Percentiles rank a stretch among this genome's conserved stretches.
Conservation (phyloP, 129 eudicot genomes). For the Sambucus nigra region DNA sequence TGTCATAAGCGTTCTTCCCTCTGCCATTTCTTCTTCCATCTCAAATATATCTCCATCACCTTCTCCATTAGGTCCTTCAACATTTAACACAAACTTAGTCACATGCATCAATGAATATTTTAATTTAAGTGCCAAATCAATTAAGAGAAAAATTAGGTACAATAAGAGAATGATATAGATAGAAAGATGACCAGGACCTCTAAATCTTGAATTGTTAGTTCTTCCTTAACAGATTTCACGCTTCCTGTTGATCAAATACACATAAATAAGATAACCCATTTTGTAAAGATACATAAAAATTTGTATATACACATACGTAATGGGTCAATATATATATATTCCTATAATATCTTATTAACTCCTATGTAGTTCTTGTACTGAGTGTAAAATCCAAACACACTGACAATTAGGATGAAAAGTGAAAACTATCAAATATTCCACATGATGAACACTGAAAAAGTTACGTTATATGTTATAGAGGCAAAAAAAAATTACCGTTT, state of each 20-base stretch:
- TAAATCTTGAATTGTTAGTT: neutral
- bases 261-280: neutral
- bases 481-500: too few species aligned
- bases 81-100: too few species aligned
- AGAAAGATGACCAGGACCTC: neutral
- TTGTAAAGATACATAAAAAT: neutral
- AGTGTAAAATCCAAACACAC: too few species aligned
- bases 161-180: neutral
- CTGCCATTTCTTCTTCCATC: constrained; percentile 12
- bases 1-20: constrained; percentile 11
- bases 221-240: constrained; percentile 3
- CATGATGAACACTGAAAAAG: too few species aligned
- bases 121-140: neutral
- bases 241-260: constrained; percentile 9
- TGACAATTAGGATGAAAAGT: too few species aligned
- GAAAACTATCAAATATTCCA: too few species aligned
- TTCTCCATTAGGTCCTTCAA: neutral
- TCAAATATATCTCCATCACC: too few species aligned
- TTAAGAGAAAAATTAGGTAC: neutral
- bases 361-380: too few species aligned
- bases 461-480: too few species aligned
- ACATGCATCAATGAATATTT: too few species aligned
- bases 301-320: neutral
- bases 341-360: too few species aligned
- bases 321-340: too few species aligned